Evolutionary conservation across 1,284 basidiomycete genomes (phyloP).

Genomic region (Ustilago vetiveriae): DNA sequence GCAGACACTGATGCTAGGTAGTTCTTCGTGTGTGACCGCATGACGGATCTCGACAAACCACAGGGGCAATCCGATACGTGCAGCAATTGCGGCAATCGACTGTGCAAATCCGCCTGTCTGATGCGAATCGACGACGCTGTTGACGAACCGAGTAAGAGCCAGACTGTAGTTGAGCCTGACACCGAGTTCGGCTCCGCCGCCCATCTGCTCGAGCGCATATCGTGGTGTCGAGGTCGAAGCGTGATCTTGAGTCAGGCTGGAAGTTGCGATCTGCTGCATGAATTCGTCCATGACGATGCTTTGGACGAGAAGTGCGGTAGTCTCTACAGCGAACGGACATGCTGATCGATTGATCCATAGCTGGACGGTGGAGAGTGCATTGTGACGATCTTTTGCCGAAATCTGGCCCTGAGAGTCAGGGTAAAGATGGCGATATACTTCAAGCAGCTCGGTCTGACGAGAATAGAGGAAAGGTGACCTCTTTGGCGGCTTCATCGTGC

Average conservation of each 20-base stretch:
- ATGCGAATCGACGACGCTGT: constrained; percentile 83
- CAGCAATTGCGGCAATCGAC: constrained; percentile 87
- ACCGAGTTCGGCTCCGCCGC: constrained; percentile 35
- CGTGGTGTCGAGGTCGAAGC: constrained; percentile 5
- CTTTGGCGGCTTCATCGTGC: constrained; percentile 45
- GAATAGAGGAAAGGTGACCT: constrained; percentile 45
- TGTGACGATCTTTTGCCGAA: constrained; percentile 5
- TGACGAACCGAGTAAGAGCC: constrained; percentile 75
- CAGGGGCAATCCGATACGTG: constrained; percentile 82
- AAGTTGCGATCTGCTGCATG: constrained; percentile 36
- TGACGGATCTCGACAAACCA: constrained; percentile 95
- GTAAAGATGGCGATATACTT: constrained; percentile 46
- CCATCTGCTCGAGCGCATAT: constrained; percentile 44
- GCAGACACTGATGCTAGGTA: constrained; percentile 84
- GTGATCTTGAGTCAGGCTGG: background rate
- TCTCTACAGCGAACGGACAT: constrained; percentile 63
- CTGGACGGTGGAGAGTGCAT: constrained; percentile 45
- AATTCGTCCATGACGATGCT: constrained; percentile 50
- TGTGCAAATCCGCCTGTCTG: constrained; percentile 82
- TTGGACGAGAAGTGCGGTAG: constrained; percentile 57
- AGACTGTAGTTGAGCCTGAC: constrained; percentile 54
- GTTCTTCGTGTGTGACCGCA: constrained; percentile 92
- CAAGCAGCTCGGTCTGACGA: constrained; percentile 36
- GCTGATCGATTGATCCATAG: constrained; percentile 61
- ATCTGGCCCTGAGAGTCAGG: constrained; percentile 22